These are phyloP conservation scores for Phytophthora chlamydospora DNA, from an alignment of 352 stramenopile species.

Conservation along the genomic window DNA sequence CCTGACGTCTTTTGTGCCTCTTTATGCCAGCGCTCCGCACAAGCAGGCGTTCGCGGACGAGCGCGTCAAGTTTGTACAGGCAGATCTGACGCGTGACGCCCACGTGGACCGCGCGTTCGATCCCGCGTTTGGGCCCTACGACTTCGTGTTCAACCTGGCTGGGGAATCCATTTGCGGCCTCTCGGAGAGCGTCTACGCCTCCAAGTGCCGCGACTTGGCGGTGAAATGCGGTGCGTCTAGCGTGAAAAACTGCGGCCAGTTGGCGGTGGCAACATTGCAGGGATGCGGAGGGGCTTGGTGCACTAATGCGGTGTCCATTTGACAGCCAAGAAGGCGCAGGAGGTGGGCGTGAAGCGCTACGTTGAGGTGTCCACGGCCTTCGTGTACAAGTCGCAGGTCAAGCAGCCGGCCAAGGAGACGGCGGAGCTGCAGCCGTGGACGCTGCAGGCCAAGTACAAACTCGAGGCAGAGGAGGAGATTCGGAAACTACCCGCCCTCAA, in stretches of 20 bases:
- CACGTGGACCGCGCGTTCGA: slow-evolving; percentile 85
- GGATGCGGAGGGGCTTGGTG: not conserved
- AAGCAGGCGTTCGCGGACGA: slow-evolving; percentile 72
- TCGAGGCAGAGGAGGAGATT: slow-evolving; percentile 82
- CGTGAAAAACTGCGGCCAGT: not conserved
- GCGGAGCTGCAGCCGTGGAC: slow-evolving; percentile 83
- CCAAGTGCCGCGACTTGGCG: slow-evolving; percentile 85
- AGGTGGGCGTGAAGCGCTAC: slow-evolving; percentile 77
- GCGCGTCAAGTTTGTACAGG: slow-evolving; percentile 82
- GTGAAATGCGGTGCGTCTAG: slow-evolving; percentile 77
- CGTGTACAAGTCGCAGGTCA: slow-evolving; percentile 88
- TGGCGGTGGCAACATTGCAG: not conserved
- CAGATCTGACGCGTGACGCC: slow-evolving; percentile 78
- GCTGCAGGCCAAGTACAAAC: slow-evolving; percentile 87
- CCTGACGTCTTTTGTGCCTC: not conserved
- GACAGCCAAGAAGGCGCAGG: slow-evolving; percentile 64
- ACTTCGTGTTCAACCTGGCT: slow-evolving; percentile 87
- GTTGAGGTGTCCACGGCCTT: slow-evolving; percentile 89
- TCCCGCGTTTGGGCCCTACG: slow-evolving; percentile 69
- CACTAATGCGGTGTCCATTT: not conserved
- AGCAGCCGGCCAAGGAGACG: slow-evolving; percentile 62
- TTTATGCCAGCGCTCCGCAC: slow-evolving; percentile 44
- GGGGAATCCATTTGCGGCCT: slow-evolving; percentile 86
- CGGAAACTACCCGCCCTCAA: slow-evolving; percentile 62
- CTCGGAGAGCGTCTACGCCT: slow-evolving; percentile 75